phyloP scores from a whole-genome alignment of 768 basidiomycete species.

The Pholiota conissans region DNA sequence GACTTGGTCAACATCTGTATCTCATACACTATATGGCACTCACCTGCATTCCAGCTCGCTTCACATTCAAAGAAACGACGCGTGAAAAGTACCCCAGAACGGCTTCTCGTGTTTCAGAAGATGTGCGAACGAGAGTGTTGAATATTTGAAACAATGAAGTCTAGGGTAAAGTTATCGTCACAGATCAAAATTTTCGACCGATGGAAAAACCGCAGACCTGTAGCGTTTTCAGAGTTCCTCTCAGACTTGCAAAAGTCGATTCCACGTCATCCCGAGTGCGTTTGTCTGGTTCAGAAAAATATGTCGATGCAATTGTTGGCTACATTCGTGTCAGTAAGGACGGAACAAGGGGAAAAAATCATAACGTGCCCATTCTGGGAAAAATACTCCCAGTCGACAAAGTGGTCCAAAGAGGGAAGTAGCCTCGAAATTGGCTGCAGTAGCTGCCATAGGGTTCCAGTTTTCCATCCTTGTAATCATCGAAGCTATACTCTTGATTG shows the following conservation, averaged over 20 bases:
- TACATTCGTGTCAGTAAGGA: constrained; percentile 28
- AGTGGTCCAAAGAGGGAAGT: constrained; percentile 81
- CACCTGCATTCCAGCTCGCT: constrained; percentile 90
- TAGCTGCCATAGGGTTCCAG: constrained; percentile 67
- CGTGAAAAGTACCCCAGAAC: constrained; percentile 82
- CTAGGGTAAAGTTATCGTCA: too few relatives aligned
- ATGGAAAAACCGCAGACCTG: constrained; percentile 50
- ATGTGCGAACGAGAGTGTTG: constrained; percentile 84
- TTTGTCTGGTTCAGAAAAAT: constrained; percentile 86
- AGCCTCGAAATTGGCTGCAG: constrained; percentile 61
- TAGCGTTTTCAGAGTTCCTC: constrained; percentile 82
- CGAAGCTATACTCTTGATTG: constrained; percentile 79
- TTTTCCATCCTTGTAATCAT: constrained; percentile 76
- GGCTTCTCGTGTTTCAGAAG: constrained; percentile 74
- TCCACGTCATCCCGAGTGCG: constrained; percentile 74
- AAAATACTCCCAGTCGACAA: constrained; percentile 81
- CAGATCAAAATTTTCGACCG: neutral
- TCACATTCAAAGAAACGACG: constrained; percentile 73
- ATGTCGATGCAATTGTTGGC: constrained; percentile 75
- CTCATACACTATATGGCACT: constrained; percentile 9
- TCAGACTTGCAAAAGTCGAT: constrained; percentile 79
- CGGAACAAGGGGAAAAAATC: neutral
- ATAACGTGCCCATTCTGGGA: constrained; percentile 79
- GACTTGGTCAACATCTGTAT: neutral
- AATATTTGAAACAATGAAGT: constrained; percentile 83